Evolutionary conservation across 1,284 basidiomycete species (phyloP).

Genomic region (Austroboletus novae-zelandiae): DNA sequence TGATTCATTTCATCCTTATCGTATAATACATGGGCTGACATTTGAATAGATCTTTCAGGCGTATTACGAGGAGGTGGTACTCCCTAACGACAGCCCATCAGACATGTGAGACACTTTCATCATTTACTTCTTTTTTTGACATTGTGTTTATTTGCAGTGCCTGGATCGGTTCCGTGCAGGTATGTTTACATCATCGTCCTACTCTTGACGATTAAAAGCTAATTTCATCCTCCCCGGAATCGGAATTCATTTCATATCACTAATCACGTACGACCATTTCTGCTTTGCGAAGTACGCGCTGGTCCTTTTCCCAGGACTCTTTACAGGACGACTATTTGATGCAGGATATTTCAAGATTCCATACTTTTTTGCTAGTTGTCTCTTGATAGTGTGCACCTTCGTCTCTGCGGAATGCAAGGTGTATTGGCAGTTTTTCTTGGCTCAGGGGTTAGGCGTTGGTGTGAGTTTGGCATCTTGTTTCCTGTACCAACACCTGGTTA

Average conservation of each 20-base stretch:
- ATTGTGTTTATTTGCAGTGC: slow-evolving; percentile 17
- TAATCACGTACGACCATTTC: neutral
- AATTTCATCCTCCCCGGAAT: neutral
- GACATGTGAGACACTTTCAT: slow-evolving; percentile 18
- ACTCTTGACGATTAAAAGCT: neutral
- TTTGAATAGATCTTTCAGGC: slow-evolving; percentile 31
- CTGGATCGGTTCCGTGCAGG: slow-evolving; percentile 41
- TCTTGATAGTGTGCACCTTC: slow-evolving; percentile 46
- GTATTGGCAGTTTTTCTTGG: slow-evolving; percentile 55
- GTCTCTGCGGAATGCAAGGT: slow-evolving; percentile 47
- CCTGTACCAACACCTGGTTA: no score
- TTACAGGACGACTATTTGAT: slow-evolving; percentile 28
- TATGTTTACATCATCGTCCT: neutral
- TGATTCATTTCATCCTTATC: neutral
- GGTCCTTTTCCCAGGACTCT: slow-evolving; percentile 38
- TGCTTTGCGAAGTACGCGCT: slow-evolving; percentile 33
- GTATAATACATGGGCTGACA: neutral
- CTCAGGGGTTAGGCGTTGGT: slow-evolving; percentile 46
- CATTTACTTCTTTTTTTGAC: neutral
- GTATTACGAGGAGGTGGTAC: slow-evolving; percentile 34
- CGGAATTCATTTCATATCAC: no score
- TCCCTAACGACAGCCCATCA: slow-evolving; percentile 28
- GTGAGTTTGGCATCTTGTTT: slow-evolving; percentile 20
- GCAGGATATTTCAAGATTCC: slow-evolving; percentile 32
- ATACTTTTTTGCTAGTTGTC: slow-evolving; percentile 35